Conservation (phyloP, 192 early-diverging fungal species). For the Funneliformis geosporum region DNA sequence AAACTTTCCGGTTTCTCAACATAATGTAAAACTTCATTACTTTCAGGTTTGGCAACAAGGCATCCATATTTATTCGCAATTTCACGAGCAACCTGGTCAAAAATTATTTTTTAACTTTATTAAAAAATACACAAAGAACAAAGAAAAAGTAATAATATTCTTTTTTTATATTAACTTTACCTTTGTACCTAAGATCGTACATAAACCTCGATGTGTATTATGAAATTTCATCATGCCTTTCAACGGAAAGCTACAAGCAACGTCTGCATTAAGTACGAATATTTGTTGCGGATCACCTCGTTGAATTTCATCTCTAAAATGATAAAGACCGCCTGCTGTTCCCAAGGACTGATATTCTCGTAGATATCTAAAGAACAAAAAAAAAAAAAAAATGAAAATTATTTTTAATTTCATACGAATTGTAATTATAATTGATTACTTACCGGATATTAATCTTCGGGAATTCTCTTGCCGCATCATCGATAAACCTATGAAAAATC, state of each 20-base stretch:
- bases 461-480: constrained; percentile 84
- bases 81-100: constrained; percentile 56
- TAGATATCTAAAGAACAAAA: constrained; percentile 69
- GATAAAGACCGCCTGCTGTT: constrained; percentile 96
- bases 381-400: neutral
- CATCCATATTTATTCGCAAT: constrained; percentile 89
- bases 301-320: constrained; percentile 98
- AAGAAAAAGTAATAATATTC: neutral
- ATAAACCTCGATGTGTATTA: constrained; percentile 75
- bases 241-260: constrained; percentile 93
- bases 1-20: constrained; percentile 98
- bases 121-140: neutral
- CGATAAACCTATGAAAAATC: constrained; percentile 89
- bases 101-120: neutral
- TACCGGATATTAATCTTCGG: constrained; percentile 84
- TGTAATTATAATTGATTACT: neutral
- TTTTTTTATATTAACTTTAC: constrained; percentile 47
- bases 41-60: constrained; percentile 87
- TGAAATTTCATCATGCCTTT: constrained; percentile 84
- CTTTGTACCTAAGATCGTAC: constrained; percentile 89
- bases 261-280: constrained; percentile 97
- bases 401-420: neutral
- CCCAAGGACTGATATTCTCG: constrained; percentile 97
- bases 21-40: constrained; percentile 91
- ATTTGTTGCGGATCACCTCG: constrained; percentile 88